phyloP scores from a whole-genome alignment of 208 protist species.

The Acanthamoeba healyi region DNA sequence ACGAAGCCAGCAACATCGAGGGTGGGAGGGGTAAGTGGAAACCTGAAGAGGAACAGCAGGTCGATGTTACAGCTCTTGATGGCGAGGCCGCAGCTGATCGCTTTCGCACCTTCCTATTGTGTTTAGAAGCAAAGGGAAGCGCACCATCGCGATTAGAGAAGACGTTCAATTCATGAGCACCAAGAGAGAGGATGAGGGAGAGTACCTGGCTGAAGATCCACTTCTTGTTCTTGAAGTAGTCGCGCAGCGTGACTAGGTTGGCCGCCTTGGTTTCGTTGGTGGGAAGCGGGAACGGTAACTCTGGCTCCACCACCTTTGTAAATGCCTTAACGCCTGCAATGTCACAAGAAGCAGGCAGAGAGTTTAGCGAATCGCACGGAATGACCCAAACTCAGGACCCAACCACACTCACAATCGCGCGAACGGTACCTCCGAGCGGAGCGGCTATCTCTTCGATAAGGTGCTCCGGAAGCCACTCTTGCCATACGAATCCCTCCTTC shows the following conservation, averaged over 20 bases:
- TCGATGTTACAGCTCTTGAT: constrained; percentile 56
- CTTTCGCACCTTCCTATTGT: not conserved
- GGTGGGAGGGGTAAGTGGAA: not conserved
- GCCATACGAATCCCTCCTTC: constrained; percentile 15
- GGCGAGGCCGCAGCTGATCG: constrained; percentile 7
- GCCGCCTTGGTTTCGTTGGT: constrained; percentile 2
- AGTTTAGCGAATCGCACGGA: no score
- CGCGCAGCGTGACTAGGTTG: not conserved
- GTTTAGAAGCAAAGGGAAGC: no score
- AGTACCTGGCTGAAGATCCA: constrained; percentile 1
- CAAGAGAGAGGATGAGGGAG: no score
- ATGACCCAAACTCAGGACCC: no score
- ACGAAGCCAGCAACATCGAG: not conserved
- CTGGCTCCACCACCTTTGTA: not conserved
- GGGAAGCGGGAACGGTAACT: not conserved
- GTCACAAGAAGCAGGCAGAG: no score
- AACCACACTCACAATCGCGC: no score
- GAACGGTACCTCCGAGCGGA: constrained; percentile 2
- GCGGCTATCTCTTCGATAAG: not conserved
- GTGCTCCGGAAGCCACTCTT: not conserved
- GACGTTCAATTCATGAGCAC: no score
- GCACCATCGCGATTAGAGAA: no score
- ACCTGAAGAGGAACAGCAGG: constrained; percentile 4
- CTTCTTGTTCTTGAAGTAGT: constrained; percentile 37
- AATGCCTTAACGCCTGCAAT: not conserved